phyloP scores from a whole-genome alignment of 108 stramenopile species.

The Conticribra guillardii region DNA sequence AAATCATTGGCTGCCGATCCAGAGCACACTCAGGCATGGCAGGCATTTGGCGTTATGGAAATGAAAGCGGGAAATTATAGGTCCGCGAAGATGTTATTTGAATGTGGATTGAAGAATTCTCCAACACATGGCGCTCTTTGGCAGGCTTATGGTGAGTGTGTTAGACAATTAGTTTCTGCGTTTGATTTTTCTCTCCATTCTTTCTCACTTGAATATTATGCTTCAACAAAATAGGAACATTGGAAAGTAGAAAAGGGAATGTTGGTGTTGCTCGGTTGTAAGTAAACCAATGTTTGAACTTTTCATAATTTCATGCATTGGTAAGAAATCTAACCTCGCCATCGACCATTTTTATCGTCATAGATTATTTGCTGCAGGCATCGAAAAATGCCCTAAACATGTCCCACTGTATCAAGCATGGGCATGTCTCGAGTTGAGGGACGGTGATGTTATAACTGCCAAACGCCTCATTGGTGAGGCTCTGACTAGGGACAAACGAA shows the following conservation, averaged over 20 bases:
- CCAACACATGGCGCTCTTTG: conserved; percentile 82
- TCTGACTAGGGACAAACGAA: conserved; percentile 66
- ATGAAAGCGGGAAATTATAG: conserved; percentile 76
- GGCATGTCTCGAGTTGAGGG: conserved; percentile 75
- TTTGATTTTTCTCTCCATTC: background rate
- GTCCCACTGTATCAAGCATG: conserved; percentile 77
- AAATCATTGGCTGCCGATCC: conserved; percentile 59
- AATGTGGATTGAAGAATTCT: conserved; percentile 72
- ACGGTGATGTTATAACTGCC: conserved; percentile 66
- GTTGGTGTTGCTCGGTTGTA: conserved; percentile 55
- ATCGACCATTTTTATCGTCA: background rate
- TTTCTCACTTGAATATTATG: background rate
- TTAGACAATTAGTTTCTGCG: background rate
- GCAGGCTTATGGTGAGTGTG: conserved; percentile 72
- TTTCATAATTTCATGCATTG: background rate
- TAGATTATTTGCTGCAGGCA: conserved; percentile 70
- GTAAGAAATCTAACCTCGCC: background rate
- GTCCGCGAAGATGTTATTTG: conserved; percentile 70
- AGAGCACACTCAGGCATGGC: conserved; percentile 87
- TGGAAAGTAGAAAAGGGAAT: conserved; percentile 73
- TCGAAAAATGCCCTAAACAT: conserved; percentile 68
- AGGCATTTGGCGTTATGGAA: conserved; percentile 92
- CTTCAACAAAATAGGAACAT: conserved; percentile 22
- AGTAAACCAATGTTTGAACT: conserved; percentile 1
- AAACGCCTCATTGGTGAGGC: conserved; percentile 76